Evolutionary conservation across 805 yeast species (phyloP).

Genomic region (Starmera dryadoides): DNA sequence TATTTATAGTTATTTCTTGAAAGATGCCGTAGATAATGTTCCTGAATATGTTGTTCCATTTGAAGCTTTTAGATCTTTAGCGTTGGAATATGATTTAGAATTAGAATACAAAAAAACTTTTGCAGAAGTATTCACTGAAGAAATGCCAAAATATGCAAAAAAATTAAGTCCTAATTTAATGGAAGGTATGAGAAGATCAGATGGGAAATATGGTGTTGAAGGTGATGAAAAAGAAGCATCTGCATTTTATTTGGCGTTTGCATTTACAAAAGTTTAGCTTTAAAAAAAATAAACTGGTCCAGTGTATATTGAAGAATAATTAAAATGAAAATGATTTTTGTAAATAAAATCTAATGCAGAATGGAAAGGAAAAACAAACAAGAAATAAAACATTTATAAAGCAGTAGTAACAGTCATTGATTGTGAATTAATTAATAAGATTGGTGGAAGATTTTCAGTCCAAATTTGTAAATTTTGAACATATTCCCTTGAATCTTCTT

Average conservation of each 20-base stretch:
- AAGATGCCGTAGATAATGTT: conserved; percentile 93
- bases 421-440: conserved; percentile 78
- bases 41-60: conserved; percentile 97
- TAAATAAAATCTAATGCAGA: too few relatives aligned
- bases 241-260: conserved; percentile 81
- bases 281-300: too few relatives aligned
- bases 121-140: conserved; percentile 73
- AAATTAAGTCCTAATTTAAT: conserved; percentile 52
- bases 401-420: conserved; percentile 96
- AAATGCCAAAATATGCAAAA: conserved; percentile 60
- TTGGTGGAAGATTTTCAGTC: conserved; percentile 80
- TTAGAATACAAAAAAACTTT: conserved; percentile 71
- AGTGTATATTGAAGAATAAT: too few relatives aligned
- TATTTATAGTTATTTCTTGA: conserved; percentile 69
- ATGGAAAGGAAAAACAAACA: neutral
- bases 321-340: too few relatives aligned
- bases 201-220: conserved; percentile 80
- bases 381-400: conserved; percentile 29
- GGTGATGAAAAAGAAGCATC: conserved; percentile 86
- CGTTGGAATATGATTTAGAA: conserved; percentile 75
- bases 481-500: conserved; percentile 65
- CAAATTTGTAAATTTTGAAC: conserved; percentile 71
- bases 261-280: conserved; percentile 54
- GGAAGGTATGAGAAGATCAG: conserved; percentile 65
- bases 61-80: conserved; percentile 74